phyloP scores from a whole-genome alignment of 257 asterid species.

The Rehmannia glutinosa region DNA sequence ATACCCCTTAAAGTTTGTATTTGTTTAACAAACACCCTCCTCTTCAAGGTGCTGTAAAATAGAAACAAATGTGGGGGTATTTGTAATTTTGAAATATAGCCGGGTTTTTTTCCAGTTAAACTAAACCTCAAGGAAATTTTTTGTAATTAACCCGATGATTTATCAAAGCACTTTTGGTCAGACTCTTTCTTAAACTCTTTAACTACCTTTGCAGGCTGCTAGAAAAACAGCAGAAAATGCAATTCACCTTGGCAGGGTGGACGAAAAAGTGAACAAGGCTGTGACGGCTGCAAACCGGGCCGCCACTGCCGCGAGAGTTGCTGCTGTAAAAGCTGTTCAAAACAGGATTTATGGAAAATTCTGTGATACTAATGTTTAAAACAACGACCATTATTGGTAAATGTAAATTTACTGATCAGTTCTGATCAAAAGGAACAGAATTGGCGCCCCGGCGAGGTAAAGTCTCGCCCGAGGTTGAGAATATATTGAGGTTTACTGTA shows the following conservation, averaged over 20 bases:
- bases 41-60: too few relatives aligned
- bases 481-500: slow-evolving; percentile 22
- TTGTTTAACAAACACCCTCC: too few relatives aligned
- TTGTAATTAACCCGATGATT: too few relatives aligned
- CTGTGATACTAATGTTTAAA: slow-evolving; percentile 35
- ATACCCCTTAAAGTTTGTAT: not conserved
- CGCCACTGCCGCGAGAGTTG: slow-evolving; percentile 64
- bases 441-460: slow-evolving; percentile 33
- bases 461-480: slow-evolving; percentile 39
- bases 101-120: too few relatives aligned
- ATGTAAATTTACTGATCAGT: slow-evolving; percentile 19
- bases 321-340: slow-evolving; percentile 57
- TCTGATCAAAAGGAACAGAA: slow-evolving; percentile 12
- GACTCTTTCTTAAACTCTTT: not conserved
- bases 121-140: too few relatives aligned
- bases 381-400: slow-evolving; percentile 5
- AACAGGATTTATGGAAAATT: slow-evolving; percentile 42
- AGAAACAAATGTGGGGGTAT: too few relatives aligned
- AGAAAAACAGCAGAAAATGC: slow-evolving; percentile 65
- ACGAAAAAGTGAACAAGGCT: slow-evolving; percentile 67
- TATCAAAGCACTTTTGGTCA: not conserved
- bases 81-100: not conserved
- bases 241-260: slow-evolving; percentile 42
- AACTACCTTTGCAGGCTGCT: slow-evolving; percentile 58
- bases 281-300: slow-evolving; percentile 60